phyloP scores from a whole-genome alignment of 257 asterid genomes.

The Solanum paucissectum region DNA sequence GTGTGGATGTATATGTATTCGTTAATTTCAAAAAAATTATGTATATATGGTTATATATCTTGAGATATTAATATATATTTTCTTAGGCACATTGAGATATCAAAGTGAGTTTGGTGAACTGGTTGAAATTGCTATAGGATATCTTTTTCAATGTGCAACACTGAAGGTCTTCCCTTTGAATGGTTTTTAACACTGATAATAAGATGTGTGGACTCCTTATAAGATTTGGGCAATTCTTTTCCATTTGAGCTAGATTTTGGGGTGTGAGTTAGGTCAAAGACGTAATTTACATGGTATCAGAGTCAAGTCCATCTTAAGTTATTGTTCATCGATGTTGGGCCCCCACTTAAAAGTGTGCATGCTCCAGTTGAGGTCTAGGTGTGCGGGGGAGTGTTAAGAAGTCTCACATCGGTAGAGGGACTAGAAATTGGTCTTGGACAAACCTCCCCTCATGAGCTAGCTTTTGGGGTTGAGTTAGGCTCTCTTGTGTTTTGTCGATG shows the following conservation, averaged over 20 bases:
- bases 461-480: no score
- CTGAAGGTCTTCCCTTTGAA: neutral
- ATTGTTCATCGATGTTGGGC: neutral
- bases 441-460: neutral
- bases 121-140: neutral
- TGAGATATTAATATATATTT: neutral
- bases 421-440: neutral
- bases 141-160: neutral
- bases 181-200: neutral
- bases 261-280: neutral
- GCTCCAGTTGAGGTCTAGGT: neutral
- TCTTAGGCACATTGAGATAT: no score
- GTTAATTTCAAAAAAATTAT: no score
- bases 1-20: neutral
- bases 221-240: no score
- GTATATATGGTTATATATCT: no score
- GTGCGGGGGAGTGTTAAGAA: neutral
- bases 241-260: neutral
- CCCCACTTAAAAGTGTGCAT: neutral
- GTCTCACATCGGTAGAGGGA: neutral
- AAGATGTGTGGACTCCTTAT: neutral
- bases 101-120: neutral
- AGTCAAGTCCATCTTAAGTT: neutral
- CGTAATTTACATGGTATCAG: neutral
- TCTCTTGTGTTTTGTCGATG: no score